Percentiles rank a stretch among this genome's conserved stretches.
These are phyloP conservation scores for Cryptococcus sp. DNA, from an alignment of 1,284 basidiomycete genomes.

Conservation along the genomic window DNA sequence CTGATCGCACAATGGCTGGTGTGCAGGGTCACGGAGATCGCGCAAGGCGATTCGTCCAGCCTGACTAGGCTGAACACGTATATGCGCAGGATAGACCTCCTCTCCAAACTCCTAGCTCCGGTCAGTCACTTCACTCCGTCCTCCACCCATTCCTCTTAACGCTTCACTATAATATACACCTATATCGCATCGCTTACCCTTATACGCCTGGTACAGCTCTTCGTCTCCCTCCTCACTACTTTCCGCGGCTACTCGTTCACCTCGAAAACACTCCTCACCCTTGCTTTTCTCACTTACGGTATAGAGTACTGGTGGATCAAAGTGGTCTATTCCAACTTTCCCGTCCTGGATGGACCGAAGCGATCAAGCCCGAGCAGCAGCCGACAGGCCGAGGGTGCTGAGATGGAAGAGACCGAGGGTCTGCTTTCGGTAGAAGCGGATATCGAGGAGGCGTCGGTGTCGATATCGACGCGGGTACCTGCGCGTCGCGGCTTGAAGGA, in stretches of 20 bases:
- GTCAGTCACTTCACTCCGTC: slow-evolving; percentile 12
- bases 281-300: slow-evolving; percentile 32
- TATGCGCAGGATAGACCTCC: slow-evolving; percentile 55
- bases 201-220: slow-evolving; percentile 32
- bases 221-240: slow-evolving; percentile 55
- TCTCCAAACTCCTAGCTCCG: slow-evolving; percentile 56
- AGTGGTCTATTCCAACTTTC: slow-evolving; percentile 48
- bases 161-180: neutral
- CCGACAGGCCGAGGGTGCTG: no score
- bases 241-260: slow-evolving; percentile 41
- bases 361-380: neutral
- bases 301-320: slow-evolving; percentile 52
- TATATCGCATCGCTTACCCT: neutral
- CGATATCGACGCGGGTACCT: neutral
- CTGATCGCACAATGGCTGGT: no score
- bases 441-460: neutral
- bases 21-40: slow-evolving; percentile 51
- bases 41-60: slow-evolving; percentile 32
- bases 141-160: neutral
- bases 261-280: slow-evolving; percentile 32
- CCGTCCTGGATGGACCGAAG: slow-evolving; percentile 27
- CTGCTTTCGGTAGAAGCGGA: neutral
- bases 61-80: slow-evolving; percentile 51
- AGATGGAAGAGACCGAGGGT: neutral
- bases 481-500: neutral